phyloP scores from a whole-genome alignment of 108 stramenopile species.

The Mediolabrus comicus region DNA sequence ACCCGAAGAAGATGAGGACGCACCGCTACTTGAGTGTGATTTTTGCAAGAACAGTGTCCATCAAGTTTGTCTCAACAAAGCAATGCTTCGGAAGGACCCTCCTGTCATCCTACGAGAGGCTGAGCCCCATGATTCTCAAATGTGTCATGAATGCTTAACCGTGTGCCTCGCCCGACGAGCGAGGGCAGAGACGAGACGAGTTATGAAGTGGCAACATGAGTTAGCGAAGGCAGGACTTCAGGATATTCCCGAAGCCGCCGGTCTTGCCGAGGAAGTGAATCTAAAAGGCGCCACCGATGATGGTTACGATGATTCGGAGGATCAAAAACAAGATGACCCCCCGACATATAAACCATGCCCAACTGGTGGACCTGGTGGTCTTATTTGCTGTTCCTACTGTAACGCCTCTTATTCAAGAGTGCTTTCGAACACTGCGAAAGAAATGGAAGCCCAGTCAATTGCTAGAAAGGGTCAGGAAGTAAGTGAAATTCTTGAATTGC shows the following conservation, averaged over 20 bases:
- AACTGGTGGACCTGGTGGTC: constrained; percentile 80
- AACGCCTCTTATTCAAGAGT: constrained; percentile 59
- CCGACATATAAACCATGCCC: constrained; percentile 59
- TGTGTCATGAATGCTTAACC: constrained; percentile 74
- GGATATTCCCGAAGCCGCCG: constrained; percentile 29
- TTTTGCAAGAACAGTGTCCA: constrained; percentile 72
- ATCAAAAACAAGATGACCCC: constrained; percentile 8
- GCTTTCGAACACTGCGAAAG: constrained; percentile 46
- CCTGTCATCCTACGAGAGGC: constrained; percentile 56
- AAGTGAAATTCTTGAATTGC: constrained; percentile 69
- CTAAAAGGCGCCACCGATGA: neutral
- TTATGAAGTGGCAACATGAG: constrained; percentile 56
- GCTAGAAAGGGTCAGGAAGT: constrained; percentile 63
- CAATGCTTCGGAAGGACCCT: constrained; percentile 36
- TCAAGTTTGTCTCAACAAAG: constrained; percentile 56
- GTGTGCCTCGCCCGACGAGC: constrained; percentile 46
- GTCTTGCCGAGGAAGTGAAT: constrained; percentile 38
- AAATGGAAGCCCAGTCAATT: constrained; percentile 68
- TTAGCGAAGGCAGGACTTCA: constrained; percentile 36
- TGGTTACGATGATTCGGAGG: constrained; percentile 10
- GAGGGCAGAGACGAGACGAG: constrained; percentile 70
- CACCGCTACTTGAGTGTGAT: constrained; percentile 56
- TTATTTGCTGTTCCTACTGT: constrained; percentile 77
- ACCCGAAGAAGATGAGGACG: constrained; percentile 15
- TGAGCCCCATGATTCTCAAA: constrained; percentile 72